These are phyloP conservation scores for Jackrogersella minutella DNA, from an alignment of 495 filamentous ascomycete species.

Conservation along the genomic window DNA sequence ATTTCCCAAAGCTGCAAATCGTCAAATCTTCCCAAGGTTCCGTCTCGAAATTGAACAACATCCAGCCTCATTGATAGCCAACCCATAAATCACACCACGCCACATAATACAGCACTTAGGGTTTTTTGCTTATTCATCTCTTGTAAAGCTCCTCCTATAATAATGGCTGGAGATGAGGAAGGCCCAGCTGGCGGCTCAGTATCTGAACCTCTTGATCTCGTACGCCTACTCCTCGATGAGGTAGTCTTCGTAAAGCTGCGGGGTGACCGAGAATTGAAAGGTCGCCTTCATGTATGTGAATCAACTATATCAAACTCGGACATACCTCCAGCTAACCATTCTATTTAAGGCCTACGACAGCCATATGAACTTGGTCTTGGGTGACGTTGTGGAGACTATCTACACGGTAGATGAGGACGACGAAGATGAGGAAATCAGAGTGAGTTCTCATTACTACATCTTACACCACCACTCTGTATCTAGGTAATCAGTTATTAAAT, in stretches of 20 bases:
- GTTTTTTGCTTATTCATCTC: too few relatives aligned
- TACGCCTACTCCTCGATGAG: slow-evolving; percentile 92
- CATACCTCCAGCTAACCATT: slow-evolving; percentile 13
- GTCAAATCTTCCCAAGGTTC: too few relatives aligned
- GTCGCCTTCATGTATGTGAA: slow-evolving; percentile 82
- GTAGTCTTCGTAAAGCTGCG: slow-evolving; percentile 96
- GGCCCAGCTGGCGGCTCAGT: slow-evolving; percentile 62
- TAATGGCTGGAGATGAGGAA: slow-evolving; percentile 79
- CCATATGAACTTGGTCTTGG: slow-evolving; percentile 97
- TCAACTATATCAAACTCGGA: not conserved
- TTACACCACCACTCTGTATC: slow-evolving; percentile 10
- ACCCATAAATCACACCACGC: not conserved
- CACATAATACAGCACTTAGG: too few relatives aligned
- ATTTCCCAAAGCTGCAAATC: not conserved
- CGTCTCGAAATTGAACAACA: too few relatives aligned
- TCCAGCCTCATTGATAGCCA: too few relatives aligned
- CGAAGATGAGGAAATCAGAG: slow-evolving; percentile 67
- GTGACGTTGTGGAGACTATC: slow-evolving; percentile 96
- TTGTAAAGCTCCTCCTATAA: not conserved
- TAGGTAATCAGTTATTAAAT: too few relatives aligned
- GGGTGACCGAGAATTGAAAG: slow-evolving; percentile 94
- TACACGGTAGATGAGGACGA: slow-evolving; percentile 92
- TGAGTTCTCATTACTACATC: slow-evolving; percentile 3
- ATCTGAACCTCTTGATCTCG: slow-evolving; percentile 91
- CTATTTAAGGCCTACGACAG: slow-evolving; percentile 87